Evolutionary conservation across 371 early-diverging fungal genomes (phyloP).

Genomic region (Mucor saturninus): DNA sequence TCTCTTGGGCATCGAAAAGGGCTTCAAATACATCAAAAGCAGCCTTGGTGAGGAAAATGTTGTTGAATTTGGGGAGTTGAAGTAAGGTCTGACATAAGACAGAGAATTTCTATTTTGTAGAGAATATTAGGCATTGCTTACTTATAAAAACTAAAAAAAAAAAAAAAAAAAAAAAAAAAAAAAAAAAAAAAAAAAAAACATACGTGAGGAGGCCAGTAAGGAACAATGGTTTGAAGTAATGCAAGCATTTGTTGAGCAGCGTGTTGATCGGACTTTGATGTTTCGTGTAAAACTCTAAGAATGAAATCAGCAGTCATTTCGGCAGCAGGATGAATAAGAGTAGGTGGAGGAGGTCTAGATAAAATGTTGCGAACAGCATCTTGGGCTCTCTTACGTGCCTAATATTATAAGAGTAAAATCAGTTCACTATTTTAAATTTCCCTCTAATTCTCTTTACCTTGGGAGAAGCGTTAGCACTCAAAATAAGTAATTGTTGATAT

Average conservation of each 20-base stretch:
- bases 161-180: background rate
- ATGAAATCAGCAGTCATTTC: conserved; percentile 75
- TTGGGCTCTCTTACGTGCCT: conserved; percentile 80
- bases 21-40: conserved; percentile 83
- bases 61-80: conserved; percentile 82
- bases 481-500: conserved; percentile 73
- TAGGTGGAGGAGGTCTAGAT: conserved; percentile 76
- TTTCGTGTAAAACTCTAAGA: conserved; percentile 69
- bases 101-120: conserved; percentile 49
- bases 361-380: conserved; percentile 79
- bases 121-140: too few relatives aligned
- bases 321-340: conserved; percentile 81
- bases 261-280: conserved; percentile 67
- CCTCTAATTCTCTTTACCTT: conserved; percentile 60
- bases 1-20: conserved; percentile 61
- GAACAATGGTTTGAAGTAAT: conserved; percentile 74
- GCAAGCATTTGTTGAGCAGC: conserved; percentile 80
- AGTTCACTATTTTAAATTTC: background rate
- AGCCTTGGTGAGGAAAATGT: conserved; percentile 79
- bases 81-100: conserved; percentile 78
- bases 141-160: too few relatives aligned
- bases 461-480: conserved; percentile 84
- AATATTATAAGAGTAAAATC: background rate
- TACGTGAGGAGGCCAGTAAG: conserved; percentile 76
- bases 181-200: background rate